Base-by-base conservation (phyloP, 2,329 filamentous ascomycete species). In the Fusarium tupiense region DNA sequence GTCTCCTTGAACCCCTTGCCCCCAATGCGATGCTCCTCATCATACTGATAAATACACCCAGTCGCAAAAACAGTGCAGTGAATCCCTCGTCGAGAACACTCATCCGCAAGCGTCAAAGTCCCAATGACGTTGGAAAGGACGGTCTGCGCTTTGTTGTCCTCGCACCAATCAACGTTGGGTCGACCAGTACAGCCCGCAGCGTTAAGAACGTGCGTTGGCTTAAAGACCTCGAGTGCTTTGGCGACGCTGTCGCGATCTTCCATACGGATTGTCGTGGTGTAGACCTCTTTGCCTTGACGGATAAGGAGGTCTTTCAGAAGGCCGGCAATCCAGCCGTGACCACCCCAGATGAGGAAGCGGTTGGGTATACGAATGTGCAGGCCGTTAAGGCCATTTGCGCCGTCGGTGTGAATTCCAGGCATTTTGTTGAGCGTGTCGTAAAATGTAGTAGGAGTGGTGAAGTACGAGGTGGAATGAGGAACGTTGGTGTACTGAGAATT, bases 11-110 rank as follows among this genome's bases (percentile, higher is more conserved):
- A 93, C 54, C 89, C 90, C 49, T 84, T 83, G 47, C 90, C 90
- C 60, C 87, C 88, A 75, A 91, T 87, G 2, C 41, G 58, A 79
- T 92, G 90, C 17, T 82, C 79, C 24, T 89, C 87, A 76, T 92
- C 88, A 77, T 92, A 91, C 76, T 89, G 85, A 81, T 92, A 92
- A 81, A 92, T 89, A 81, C 91, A 93, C 33, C 91, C 91, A 9
- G 91, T 92, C 67, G 90, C 90, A 77, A 91, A 91, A 67, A 91
- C 88, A 70, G 90, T 93, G 78, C 87, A 85, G 80, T 93, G 91
- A 61, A 93, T 86, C 73, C 86, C 86, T 65, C 85, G 85, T 72
- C 87, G 82, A 76, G 84, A 88, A 82, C 91, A 92, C 80, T 84
- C 86, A 79, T 92, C 90, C 40, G 90, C 85, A 76, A 93, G 81